Evolutionary conservation across 164 flowering plant species (phyloP), one percentile per base, ranked within the genome.

Genomic region (Piper longum): DNA sequence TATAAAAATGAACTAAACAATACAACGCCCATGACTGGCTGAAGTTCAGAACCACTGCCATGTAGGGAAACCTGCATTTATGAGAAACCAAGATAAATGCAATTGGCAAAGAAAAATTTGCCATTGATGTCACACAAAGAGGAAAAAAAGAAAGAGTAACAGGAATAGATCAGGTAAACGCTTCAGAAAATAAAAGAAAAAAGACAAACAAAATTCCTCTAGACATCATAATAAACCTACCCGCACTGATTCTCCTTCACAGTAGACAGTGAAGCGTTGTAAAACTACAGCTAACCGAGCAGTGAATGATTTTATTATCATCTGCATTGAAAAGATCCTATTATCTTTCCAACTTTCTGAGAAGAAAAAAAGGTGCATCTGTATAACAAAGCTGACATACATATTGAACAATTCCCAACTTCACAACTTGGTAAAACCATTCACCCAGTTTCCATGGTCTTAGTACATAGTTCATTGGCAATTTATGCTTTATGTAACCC

Each of bases 21-120:
- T 93, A 93, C 77, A 93, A 72, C 41, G 99, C 99, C 99, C 99
- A 93, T 18, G 97, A 82, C 66, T 93, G 99, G 74, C 96, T 93
- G 78, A 93, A 93, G 74, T 93, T 93, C 61, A 93, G 79, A 72
- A 90, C 83, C 66, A 93, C 91, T 18, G 99, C 99, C 71, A 90
- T 78, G 73, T 90, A 93, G 41, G 86, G 82, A 71, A 88, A 93
- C 85, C 98, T 89, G 66, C 77, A 83, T 73, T 72, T 67, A 59
- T 61, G 44, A 17, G 13, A 44, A 18, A 62, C 2, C 8, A 43
- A 43, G 42, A 63, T 8, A 51, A 59, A 17, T 19, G 16, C 41
- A 11, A 11, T 11, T n/a, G 2, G 41, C 63, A 48, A 26, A 4
- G 0, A 12, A 26, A 36, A 26, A n/a, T 0, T 2, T 40, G 41